phyloP scores from a whole-genome alignment of 2,329 filamentous ascomycete species.

The Hypoxylon sp. region DNA sequence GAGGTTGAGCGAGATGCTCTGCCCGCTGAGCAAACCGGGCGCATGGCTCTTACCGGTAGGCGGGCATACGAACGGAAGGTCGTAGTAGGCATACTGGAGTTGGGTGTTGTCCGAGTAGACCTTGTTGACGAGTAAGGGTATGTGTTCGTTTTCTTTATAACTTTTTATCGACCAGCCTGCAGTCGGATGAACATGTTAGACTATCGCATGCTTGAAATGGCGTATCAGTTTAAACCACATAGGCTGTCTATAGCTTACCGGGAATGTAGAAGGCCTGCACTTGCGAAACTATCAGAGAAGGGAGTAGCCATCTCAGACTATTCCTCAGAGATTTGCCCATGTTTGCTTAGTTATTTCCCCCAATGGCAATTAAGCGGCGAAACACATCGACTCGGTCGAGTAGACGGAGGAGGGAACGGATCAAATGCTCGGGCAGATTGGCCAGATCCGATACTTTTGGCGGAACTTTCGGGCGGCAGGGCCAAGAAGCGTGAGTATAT shows the following conservation, averaged over 20 bases:
- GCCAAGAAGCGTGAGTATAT: background rate
- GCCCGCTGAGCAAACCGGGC: conserved; percentile 77
- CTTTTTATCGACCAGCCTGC: conserved; percentile 84
- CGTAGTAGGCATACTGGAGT: conserved; percentile 91
- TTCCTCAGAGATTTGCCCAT: conserved; percentile 45
- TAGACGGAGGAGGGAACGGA: background rate
- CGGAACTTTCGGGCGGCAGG: background rate
- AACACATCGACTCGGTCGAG: conserved; percentile 45
- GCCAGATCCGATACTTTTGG: conserved; percentile 12
- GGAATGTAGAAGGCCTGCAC: conserved; percentile 85
- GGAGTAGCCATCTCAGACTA: conserved; percentile 59
- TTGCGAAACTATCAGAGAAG: conserved; percentile 60
- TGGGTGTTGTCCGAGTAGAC: conserved; percentile 90
- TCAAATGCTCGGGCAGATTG: conserved; percentile 10
- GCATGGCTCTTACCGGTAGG: conserved; percentile 76
- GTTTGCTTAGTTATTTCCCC: conserved; percentile 15
- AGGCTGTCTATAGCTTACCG: conserved; percentile 64
- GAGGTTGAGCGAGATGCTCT: conserved; percentile 83
- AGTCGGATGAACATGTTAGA: conserved; percentile 27
- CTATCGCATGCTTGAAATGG: conserved; percentile 26
- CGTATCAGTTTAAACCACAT: conserved; percentile 7
- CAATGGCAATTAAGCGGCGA: conserved; percentile 35
- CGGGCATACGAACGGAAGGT: conserved; percentile 88
- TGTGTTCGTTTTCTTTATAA: conserved; percentile 79
- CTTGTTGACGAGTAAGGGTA: conserved; percentile 92